Base-by-base conservation (phyloP, 73 alveolate genomes). In the Paramecium bursaria region DNA sequence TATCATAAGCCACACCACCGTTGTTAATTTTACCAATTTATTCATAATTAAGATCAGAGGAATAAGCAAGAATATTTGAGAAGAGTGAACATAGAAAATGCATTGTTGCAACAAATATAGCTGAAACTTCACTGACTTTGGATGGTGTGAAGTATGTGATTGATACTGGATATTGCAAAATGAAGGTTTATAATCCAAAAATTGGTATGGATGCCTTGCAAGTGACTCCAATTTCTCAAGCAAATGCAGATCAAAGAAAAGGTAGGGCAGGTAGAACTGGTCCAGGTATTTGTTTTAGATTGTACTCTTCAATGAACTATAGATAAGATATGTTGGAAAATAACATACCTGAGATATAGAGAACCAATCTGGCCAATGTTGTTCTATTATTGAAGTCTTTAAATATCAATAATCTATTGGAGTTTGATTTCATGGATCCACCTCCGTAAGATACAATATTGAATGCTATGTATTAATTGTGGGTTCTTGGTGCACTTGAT, bases 401-500 rank as follows among this genome's bases (percentile, higher is more conserved):
- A 80, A 97, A 96, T 77, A 95, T 98, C 57, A 98, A 97, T 49
- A 94, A 98, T 82, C 86, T 98, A 80, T 91, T 98, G 74, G 96
- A 96, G 74, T 98, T 98, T 85, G 99, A 96, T 91, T 98, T 98
- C 90, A 98, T 98, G 99, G 99, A 98, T 91, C 99, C 99, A 4
- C 99, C 99, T 11, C 99, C 99, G 3, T 97, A 97, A 93, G 99
- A 98, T 33, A 98, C 97, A n/a, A 97, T 98, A 61, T 86, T 98
- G 85, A 98, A 98, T 90, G 95, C 99, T 13, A 95, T 98, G 99
- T 98, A 97, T 91, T 96, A 98, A 86, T 93, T 98, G 73, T 98
- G 99, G 99, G 96, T 97, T 55, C 85, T 98, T 31, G 99, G 99
- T 1, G 99, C 99, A n/a, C 87, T 97, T 3, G 98, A 96, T 86